Evolutionary conservation across 192 early-diverging fungal species (phyloP), one percentile per base, ranked within the genome.

Genomic region (Coemansia sp.): DNA sequence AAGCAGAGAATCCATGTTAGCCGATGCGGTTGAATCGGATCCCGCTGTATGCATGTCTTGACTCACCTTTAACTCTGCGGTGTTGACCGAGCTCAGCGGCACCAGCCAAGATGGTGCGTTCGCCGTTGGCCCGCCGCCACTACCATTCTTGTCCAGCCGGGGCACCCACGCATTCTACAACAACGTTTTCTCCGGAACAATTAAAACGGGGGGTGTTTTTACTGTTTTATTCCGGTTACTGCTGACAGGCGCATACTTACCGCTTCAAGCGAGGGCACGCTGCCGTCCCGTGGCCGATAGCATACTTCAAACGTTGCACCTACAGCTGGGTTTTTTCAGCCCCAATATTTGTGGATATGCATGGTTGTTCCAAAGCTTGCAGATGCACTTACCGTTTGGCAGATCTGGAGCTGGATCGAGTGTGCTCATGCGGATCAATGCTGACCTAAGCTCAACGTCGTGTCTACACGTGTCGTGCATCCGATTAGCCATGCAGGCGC

Each of bases 81-180:
- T 54, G 60, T 71, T 59, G 40, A 70, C 54, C 38, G 67, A 47
- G 54, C 64, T 52, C 27, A 77, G 64, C 24, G 68, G 64, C 38
- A 77, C 60, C 33, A 71, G 67, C 12, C 64, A 48, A 4, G 30
- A 48, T 49, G 31, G 52, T 9, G 30, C 2, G 23, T 54, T 51
- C 23, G 27, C 21, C 42, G 21, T 12, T 12, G 54, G 10, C 28
- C 49, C 52, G 18, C 31, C 51, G 16, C 19, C 40, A 27, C 32
- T 9, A 8, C 52, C 52, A 35, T 11, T 49, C 14, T 27, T 33
- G 11, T 35, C 51, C 31, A 77, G 48, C 29, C 63, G 67, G 33
- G 63, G 55, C 22, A 77, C 46, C 73, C 73, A 77, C 63, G 38
- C 33, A 44, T 60, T 67, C 74, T 77, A 70, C 54, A 38, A 56